phyloP scores from a whole-genome alignment of 192 early-diverging fungal genomes.

The Neocallimastix lanati region DNA sequence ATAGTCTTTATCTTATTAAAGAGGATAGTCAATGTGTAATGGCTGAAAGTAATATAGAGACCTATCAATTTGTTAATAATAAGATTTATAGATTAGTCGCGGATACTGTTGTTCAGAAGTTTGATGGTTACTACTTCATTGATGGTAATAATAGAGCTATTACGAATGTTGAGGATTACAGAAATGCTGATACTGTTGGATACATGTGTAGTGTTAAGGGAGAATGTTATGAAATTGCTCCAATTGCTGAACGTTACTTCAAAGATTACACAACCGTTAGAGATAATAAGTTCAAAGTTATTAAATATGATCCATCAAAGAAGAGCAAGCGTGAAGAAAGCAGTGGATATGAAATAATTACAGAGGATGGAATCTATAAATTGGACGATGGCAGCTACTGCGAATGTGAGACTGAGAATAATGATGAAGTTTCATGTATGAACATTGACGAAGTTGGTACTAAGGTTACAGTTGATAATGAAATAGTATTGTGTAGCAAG shows the following conservation, averaged over 20 bases:
- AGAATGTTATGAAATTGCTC: not conserved
- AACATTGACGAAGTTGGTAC: not conserved
- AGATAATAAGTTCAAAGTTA: not conserved
- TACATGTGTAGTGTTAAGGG: not conserved
- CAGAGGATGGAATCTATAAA: not conserved
- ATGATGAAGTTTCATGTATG: not conserved
- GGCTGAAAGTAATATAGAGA: not conserved
- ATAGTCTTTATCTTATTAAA: not conserved
- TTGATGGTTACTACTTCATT: not conserved
- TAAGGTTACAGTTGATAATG: not conserved
- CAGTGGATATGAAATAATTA: not conserved
- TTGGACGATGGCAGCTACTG: not conserved
- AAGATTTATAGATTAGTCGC: not conserved
- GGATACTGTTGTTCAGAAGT: not conserved
- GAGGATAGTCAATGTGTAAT: not conserved
- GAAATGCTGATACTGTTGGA: not conserved
- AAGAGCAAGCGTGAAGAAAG: not conserved
- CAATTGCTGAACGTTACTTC: not conserved
- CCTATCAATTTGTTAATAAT: not conserved
- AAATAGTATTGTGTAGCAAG: not conserved
- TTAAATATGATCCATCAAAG: not conserved
- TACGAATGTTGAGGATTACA: not conserved
- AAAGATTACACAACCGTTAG: not conserved
- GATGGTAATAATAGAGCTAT: not conserved
- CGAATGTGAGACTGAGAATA: not conserved